These are phyloP conservation scores for Xerocomellus chrysenteron DNA, from an alignment of 768 basidiomycete genomes.

Conservation along the genomic window DNA sequence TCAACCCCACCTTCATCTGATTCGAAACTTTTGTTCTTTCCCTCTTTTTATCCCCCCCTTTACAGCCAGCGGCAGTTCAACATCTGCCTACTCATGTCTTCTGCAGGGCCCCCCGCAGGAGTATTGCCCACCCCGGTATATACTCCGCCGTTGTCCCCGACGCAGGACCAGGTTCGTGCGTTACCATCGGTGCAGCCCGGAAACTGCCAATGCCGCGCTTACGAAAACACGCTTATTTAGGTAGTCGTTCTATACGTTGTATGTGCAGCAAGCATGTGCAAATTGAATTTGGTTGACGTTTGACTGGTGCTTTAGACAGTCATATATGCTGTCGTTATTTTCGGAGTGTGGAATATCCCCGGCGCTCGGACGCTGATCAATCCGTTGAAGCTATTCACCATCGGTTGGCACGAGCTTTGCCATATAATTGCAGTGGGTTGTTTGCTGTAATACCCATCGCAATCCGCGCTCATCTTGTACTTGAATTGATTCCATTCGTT, in stretches of 20 bases:
- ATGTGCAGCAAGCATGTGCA: constrained; percentile 32
- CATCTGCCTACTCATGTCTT: constrained; percentile 33
- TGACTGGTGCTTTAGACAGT: constrained; percentile 53
- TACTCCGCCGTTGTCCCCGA: constrained; percentile 53
- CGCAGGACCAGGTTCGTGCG: constrained; percentile 66
- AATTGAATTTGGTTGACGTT: constrained; percentile 7
- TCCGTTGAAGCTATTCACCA: constrained; percentile 83
- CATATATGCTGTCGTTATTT: constrained; percentile 82
- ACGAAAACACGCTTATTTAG: constrained; percentile 37
- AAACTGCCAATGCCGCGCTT: constrained; percentile 21
- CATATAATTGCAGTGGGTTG: constrained; percentile 71
- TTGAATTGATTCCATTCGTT: background rate
- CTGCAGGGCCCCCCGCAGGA: constrained; percentile 36
- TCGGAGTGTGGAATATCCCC: constrained; percentile 87
- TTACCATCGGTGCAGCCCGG: constrained; percentile 13
- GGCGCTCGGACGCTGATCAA: constrained; percentile 75
- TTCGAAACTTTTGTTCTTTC: constrained; percentile 7
- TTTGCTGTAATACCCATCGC: constrained; percentile 2
- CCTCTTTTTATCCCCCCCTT: constrained; percentile 1
- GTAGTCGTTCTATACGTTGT: constrained; percentile 77
- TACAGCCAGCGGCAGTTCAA: constrained; percentile 25
- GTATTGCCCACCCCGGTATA: constrained; percentile 32
- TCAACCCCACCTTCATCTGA: constrained; percentile 16
- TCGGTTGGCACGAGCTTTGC: constrained; percentile 87
- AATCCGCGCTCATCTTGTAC: constrained; percentile 5